Conservation (phyloP, 2,329 filamentous ascomycete genomes). For the Hypoxylon rubiginosum region DNA sequence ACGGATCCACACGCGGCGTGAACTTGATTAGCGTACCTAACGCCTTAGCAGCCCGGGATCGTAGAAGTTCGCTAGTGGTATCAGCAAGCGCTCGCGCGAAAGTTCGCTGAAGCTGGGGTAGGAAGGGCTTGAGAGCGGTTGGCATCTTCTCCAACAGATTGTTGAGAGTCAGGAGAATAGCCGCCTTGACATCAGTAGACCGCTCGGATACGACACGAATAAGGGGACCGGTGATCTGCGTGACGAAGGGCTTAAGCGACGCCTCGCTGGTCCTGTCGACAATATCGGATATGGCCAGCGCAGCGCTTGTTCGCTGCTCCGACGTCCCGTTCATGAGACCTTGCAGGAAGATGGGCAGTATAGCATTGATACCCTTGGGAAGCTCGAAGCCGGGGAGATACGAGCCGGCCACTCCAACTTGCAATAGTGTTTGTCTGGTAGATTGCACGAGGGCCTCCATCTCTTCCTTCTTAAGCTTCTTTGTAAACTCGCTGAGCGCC, state of each 20-base stretch:
- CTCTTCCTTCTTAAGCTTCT: slow-evolving; percentile 92
- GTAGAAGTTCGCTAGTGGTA: slow-evolving; percentile 87
- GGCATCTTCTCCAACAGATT: slow-evolving; percentile 98
- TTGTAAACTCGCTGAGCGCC: slow-evolving; percentile 88
- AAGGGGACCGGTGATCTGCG: slow-evolving; percentile 95
- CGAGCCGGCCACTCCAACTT: slow-evolving; percentile 87
- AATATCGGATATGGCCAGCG: slow-evolving; percentile 94
- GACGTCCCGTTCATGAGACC: slow-evolving; percentile 96
- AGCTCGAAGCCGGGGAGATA: slow-evolving; percentile 90
- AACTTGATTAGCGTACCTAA: slow-evolving; percentile 95
- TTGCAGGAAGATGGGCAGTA: slow-evolving; percentile 96
- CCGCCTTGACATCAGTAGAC: slow-evolving; percentile 95
- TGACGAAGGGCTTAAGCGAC: slow-evolving; percentile 93
- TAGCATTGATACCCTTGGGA: slow-evolving; percentile 96
- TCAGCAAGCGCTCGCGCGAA: slow-evolving; percentile 97
- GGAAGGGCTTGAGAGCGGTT: slow-evolving; percentile 92
- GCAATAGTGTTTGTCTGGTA: slow-evolving; percentile 86
- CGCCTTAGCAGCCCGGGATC: slow-evolving; percentile 91
- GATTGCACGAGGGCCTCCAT: slow-evolving; percentile 94
- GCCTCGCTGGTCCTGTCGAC: slow-evolving; percentile 92
- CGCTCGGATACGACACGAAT: slow-evolving; percentile 98
- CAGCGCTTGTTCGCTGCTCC: slow-evolving; percentile 92
- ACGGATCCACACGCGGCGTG: slow-evolving; percentile 93
- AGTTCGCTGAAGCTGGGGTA: slow-evolving; percentile 95
- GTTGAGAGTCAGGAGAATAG: slow-evolving; percentile 93